Conservation (phyloP, 108 stramenopile genomes). For the Cyclotella choctawhatcheeana region DNA sequence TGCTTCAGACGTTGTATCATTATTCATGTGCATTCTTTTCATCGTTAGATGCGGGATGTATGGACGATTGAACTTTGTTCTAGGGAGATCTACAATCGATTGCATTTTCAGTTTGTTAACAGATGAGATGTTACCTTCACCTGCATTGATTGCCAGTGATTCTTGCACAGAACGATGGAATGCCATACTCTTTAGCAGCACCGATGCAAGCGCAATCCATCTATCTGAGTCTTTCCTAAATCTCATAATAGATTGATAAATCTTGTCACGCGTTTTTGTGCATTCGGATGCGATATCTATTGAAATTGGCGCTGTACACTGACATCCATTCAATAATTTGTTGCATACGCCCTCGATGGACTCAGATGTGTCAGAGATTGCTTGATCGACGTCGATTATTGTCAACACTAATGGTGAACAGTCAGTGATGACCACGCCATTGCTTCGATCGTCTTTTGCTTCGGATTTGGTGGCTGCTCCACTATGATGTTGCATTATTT, state of each 20-base stretch:
- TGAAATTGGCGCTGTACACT: too few relatives aligned
- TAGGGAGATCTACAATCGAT: slow-evolving; percentile 63
- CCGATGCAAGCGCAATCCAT: slow-evolving; percentile 62
- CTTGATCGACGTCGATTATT: too few relatives aligned
- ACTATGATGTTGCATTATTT: too few relatives aligned
- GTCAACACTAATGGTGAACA: too few relatives aligned
- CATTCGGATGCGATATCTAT: too few relatives aligned
- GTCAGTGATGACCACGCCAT: too few relatives aligned
- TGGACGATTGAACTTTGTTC: slow-evolving; percentile 71
- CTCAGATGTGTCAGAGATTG: too few relatives aligned
- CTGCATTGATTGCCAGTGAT: not conserved
- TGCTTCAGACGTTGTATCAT: not conserved
- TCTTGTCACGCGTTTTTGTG: too few relatives aligned
- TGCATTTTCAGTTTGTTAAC: not conserved
- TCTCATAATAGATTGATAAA: slow-evolving; percentile 41
- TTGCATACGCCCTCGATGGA: too few relatives aligned
- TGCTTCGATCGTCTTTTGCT: too few relatives aligned
- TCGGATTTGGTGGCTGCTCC: too few relatives aligned
- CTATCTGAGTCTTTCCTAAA: slow-evolving; percentile 57
- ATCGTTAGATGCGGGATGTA: slow-evolving; percentile 55
- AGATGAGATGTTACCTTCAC: not conserved
- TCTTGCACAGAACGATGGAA: slow-evolving; percentile 47
- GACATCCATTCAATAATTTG: too few relatives aligned
- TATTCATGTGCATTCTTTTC: not conserved
- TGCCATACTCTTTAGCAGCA: slow-evolving; percentile 72